Conservation (phyloP, 345 rosid genomes). For the Eucalyptus globulus region DNA sequence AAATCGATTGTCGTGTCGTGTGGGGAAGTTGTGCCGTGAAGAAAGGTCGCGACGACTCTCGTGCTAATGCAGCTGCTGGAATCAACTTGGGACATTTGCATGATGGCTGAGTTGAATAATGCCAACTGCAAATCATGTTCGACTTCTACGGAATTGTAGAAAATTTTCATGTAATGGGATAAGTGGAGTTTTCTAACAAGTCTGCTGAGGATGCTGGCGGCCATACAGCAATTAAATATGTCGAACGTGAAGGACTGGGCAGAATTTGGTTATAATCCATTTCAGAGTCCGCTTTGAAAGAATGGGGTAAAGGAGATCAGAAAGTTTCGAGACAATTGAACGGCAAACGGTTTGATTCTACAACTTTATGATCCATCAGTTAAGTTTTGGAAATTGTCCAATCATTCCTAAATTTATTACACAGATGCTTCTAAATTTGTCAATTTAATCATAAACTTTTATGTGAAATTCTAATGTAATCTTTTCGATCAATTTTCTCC, state of each 20-base stretch:
- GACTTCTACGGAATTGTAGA: not conserved
- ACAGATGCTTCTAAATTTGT: not conserved
- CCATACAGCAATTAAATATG: not conserved
- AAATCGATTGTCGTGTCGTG: not conserved
- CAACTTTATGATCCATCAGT: not conserved
- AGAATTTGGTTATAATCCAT: not conserved
- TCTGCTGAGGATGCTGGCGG: not conserved
- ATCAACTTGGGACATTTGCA: not conserved
- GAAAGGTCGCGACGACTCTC: not conserved
- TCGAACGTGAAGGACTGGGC: not conserved
- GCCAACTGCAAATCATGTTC: not conserved
- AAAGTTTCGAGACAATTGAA: not conserved
- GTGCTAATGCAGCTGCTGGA: not conserved
- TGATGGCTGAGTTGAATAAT: not conserved
- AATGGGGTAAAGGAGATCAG: not conserved
- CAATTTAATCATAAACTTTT: too few relatives aligned
- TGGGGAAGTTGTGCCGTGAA: not conserved
- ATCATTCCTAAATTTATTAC: too few relatives aligned
- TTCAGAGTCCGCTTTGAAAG: not conserved
- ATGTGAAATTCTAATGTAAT: too few relatives aligned
- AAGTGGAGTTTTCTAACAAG: not conserved
- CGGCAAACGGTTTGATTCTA: not conserved
- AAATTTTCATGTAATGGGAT: not conserved
- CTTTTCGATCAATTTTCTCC: accelerated
- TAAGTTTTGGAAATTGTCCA: not conserved